Base-by-base conservation (phyloP, 2,329 filamentous ascomycete genomes). In the Xylaria polymorpha region DNA sequence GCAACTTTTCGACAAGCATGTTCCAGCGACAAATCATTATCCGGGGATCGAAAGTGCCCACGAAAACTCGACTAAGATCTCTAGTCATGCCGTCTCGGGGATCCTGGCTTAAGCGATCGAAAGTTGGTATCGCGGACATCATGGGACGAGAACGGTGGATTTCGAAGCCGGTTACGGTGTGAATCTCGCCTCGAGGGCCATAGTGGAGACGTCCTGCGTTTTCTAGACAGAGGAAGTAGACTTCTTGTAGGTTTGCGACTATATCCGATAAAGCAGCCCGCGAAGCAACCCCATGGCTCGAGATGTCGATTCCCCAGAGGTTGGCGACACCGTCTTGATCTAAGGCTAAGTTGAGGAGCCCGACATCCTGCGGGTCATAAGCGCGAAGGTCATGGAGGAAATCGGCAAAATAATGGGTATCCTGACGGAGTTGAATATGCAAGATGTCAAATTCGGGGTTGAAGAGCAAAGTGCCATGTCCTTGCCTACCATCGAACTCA, bases 361-460 rank as follows among this genome's bases (percentile, higher is more conserved):
- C 68, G 12, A 65, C 37, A 32, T 65, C 39, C 15, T 39, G 46
- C n/a, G 56, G 50, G 22, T 70, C 68, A 29, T 59, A n/a, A 3
- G 48, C 61, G 9, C 46, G 55, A 22, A 70, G 56, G 2, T 67
- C 48, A 41, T 48, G 29, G 5, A 68, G 15, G 29, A 70, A 61
- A 18, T 64, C n/a, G 1, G 25, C 56, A 44, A 57, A 50, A 29
- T 32, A 3, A 29, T 25, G 20, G 32, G 32, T 22, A n/a, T 14
- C 14, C 32, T 15, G 5, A 9, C 41, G 37, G 4, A 20, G 41
- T 4, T 61, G 6, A 14, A 70, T 29, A 35, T 41, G 32, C 10
- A 70, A 25, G 44, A 70, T 62, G 35, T 70, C 68, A 37, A 32
- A 61, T 39, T 70, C 68, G 50, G 68, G 68, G 25, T 70, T 70